Conservation (phyloP, 2,329 filamentous ascomycete genomes). For the Daldinia sp. region DNA sequence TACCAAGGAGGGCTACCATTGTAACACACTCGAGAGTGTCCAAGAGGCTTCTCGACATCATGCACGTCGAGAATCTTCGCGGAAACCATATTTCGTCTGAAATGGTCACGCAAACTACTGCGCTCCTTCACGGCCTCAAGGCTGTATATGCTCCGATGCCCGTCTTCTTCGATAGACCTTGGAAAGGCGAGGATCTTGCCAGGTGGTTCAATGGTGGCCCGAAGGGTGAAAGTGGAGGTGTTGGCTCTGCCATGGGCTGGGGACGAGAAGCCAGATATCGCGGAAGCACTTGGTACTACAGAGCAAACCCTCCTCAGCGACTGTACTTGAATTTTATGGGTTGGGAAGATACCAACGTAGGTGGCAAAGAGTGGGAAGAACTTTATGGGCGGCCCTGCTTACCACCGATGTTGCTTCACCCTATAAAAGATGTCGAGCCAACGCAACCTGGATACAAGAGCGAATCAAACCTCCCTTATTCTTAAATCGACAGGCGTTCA, state of each 20-base stretch:
- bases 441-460: conserved; percentile 60
- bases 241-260: conserved; percentile 70
- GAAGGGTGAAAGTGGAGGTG: conserved; percentile 65
- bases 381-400: conserved; percentile 68
- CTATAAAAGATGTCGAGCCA: conserved; percentile 68
- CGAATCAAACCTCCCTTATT: conserved; percentile 57
- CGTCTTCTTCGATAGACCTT: conserved; percentile 82
- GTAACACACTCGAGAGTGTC: conserved; percentile 82
- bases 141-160: conserved; percentile 83
- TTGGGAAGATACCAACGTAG: conserved; percentile 66
- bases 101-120: conserved; percentile 80
- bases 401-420: conserved; percentile 70
- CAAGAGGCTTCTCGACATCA: conserved; percentile 76
- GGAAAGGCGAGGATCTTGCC: conserved; percentile 66
- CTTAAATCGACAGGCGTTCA: conserved; percentile 17
- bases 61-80: conserved; percentile 80
- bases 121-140: conserved; percentile 82
- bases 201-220: conserved; percentile 72
- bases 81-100: conserved; percentile 83
- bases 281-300: conserved; percentile 72
- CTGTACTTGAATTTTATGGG: conserved; percentile 75
- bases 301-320: conserved; percentile 67
- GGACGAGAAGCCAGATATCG: conserved; percentile 68
- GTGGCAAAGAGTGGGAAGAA: conserved; percentile 68
- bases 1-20: conserved; percentile 81